Evolutionary conservation across 805 yeast genomes (phyloP), one percentile per base, ranked within the genome.

Genomic region (Lipomyces sp.): DNA sequence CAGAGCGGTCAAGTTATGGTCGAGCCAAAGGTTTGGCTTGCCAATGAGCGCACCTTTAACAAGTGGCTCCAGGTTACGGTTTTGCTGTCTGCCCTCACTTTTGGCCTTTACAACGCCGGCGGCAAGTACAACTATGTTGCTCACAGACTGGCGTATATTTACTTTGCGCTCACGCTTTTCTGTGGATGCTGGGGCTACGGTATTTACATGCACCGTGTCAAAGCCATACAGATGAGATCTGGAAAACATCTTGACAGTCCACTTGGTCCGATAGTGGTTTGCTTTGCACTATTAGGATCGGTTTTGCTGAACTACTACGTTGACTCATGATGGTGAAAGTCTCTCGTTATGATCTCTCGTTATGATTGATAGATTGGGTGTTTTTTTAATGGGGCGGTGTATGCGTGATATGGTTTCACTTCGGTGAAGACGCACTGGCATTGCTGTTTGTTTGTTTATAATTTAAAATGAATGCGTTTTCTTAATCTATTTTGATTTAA

Each of bases 21-120:
- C 51, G 98, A 93, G 72, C 95, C 98, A 28, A 93, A 93, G 66
- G 98, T 93, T 13, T 93, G 98, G 97, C 76, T 93, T 58, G 98
- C 98, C 26, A 93, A 93, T 65, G 98, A 93, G 72, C 84, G 98
- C 68, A 93, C 98, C 2, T 91, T 90, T 72, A 84, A 87, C 74
- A 80, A 95, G 69, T 93, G 98, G 98, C 74, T 93, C 59, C 89
- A 84, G 56, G 91, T 91, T 21, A 85, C 95, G 13, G 81, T 95
- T 0, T 73, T 93, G 65, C 75, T 93, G 60, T 82, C 95, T 19
- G 82, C 90, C 0, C 71, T 93, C 62, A 88, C 98, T 0, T 89
- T 90, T 64, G 76, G 93, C 14, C 78, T 93, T 48, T 86, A 86
- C 71, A 79, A 82, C 36, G 82, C 96, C 0, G 79, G 80, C n/a